phyloP scores from a whole-genome alignment of 371 early-diverging fungal genomes.

The Lichtheimia hyalospora region DNA sequence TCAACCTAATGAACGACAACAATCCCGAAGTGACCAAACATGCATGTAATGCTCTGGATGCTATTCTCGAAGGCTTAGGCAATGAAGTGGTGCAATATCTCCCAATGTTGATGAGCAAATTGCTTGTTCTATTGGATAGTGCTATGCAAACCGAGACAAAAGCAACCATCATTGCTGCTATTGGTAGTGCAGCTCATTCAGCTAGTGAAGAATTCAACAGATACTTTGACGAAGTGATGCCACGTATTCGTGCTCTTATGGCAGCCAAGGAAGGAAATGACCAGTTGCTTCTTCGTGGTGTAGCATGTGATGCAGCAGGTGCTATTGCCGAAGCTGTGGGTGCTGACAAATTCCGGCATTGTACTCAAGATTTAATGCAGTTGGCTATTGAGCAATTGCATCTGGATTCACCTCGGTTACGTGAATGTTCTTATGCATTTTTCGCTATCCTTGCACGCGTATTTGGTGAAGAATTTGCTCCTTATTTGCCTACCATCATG shows the following conservation, averaged over 20 bases:
- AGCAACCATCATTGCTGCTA: constrained; percentile 76
- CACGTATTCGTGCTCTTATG: constrained; percentile 74
- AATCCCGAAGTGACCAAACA: constrained; percentile 73
- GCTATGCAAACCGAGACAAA: constrained; percentile 63
- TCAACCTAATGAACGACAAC: constrained; percentile 77
- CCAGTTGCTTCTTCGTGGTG: constrained; percentile 80
- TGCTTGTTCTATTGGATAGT: constrained; percentile 69
- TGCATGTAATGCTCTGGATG: constrained; percentile 84
- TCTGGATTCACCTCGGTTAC: constrained; percentile 69
- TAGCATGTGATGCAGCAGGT: constrained; percentile 85
- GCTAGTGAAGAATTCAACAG: constrained; percentile 75
- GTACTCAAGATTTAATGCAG: constrained; percentile 70
- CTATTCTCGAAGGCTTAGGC: constrained; percentile 82
- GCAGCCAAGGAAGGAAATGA: constrained; percentile 59
- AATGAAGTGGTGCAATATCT: constrained; percentile 80
- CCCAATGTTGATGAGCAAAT: constrained; percentile 78
- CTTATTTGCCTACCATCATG: constrained; percentile 73
- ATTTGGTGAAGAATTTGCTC: constrained; percentile 81
- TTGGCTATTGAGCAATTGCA: constrained; percentile 79
- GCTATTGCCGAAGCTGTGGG: constrained; percentile 89
- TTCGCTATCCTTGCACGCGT: constrained; percentile 83
- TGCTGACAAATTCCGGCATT: constrained; percentile 77
- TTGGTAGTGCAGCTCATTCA: constrained; percentile 89
- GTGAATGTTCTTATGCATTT: constrained; percentile 86
- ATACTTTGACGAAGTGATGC: constrained; percentile 77